Conservation (phyloP, 805 yeast species). For the Myxozyma neglecta region DNA sequence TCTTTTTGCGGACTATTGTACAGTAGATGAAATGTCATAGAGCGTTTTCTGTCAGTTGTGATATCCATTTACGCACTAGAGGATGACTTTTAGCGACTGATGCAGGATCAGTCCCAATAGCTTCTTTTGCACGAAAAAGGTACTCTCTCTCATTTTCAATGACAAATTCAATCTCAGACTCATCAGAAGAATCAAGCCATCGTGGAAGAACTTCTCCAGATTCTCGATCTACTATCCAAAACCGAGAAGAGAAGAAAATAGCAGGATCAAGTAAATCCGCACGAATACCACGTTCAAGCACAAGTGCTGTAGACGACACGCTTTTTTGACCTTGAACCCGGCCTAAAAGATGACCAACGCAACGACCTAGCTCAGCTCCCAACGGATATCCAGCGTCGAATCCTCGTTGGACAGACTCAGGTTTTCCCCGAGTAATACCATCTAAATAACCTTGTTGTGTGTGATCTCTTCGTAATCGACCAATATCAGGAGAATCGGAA, state of each 20-base stretch:
- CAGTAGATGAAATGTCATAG: neutral
- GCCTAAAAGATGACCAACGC: slow-evolving; percentile 67
- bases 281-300: neutral
- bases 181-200: neutral
- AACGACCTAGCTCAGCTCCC: slow-evolving; percentile 70
- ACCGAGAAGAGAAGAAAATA: slow-evolving; percentile 5
- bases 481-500: slow-evolving; percentile 8
- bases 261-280: slow-evolving; percentile 15
- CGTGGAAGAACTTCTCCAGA: slow-evolving; percentile 15
- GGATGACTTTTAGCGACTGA: slow-evolving; percentile 41
- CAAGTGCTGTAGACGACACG: neutral
- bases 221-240: slow-evolving; percentile 18
- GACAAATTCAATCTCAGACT: neutral
- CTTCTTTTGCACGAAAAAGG: neutral
- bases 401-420: slow-evolving; percentile 68
- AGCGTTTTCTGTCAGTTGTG: too few species aligned
- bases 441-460: slow-evolving; percentile 79
- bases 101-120: neutral
- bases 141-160: neutral
- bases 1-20: neutral
- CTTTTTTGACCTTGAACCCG: slow-evolving; percentile 45
- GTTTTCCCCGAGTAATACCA: slow-evolving; percentile 71
- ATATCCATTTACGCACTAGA: slow-evolving; percentile 50
- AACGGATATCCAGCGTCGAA: slow-evolving; percentile 76
- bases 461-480: slow-evolving; percentile 52